These are phyloP conservation scores for Saccharomycopsis fermentans DNA, from an alignment of 805 yeast genomes.

Conservation along the genomic window DNA sequence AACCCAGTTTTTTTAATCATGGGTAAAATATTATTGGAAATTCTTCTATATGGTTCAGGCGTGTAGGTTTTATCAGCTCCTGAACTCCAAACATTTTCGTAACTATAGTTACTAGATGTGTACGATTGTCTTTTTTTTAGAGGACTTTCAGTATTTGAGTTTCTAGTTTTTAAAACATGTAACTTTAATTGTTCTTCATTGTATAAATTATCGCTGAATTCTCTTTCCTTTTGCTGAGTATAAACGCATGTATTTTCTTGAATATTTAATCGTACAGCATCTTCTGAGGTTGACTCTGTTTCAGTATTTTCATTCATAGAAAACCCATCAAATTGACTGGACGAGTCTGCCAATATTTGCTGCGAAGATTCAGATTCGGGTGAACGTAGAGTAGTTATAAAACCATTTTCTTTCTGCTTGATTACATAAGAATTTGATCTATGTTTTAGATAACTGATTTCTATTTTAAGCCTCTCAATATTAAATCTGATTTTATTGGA, in stretches of 20 bases:
- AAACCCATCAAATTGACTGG: neutral
- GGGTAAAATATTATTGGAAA: neutral
- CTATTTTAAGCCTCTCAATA: slow-evolving; percentile 6
- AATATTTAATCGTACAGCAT: neutral
- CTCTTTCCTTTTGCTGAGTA: neutral
- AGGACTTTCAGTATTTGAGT: neutral
- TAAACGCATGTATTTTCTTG: neutral
- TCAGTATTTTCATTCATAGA: neutral
- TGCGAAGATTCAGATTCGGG: neutral
- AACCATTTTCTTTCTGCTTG: neutral
- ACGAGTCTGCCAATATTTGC: neutral
- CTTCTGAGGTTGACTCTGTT: neutral
- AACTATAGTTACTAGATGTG: neutral
- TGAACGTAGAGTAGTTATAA: neutral
- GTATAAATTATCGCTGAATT: neutral
- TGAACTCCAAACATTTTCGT: neutral
- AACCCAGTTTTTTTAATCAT: neutral
- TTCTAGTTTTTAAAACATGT: neutral
- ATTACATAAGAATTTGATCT: neutral
- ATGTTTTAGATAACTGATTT: neutral
- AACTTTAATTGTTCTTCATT: neutral
- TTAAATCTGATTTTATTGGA: slow-evolving; percentile 2
- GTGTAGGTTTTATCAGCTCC: neutral
- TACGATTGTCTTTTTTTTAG: neutral
- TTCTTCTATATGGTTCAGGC: neutral